Evolutionary conservation across 2,329 filamentous ascomycete species (phyloP), one percentile per base, ranked within the genome.

Genomic region (Pseudogymnoascus sp.): DNA sequence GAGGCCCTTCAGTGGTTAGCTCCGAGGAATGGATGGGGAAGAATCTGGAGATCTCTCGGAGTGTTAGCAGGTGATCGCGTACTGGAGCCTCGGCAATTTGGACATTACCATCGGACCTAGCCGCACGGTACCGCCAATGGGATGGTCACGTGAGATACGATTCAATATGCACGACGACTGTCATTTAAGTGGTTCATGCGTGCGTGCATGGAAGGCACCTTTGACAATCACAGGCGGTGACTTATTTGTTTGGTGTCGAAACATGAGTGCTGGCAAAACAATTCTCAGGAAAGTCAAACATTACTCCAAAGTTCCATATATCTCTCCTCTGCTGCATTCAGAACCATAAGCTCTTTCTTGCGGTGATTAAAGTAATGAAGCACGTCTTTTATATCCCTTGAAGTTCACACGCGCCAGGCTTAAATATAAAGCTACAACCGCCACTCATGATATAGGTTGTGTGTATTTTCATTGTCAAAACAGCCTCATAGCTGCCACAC

Each of bases 41-140:
- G 42, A 46, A 31, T 53, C 46, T 53, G 46, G 46, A 53, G 46
- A 53, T 53, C 46, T 53, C 25, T 53, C 46, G 46, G 46, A 53
- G n/a, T 53, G 25, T 53, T 53, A 53, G 46, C 46, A 53, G 46
- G 46, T 53, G 46, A 53, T 53, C 46, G 46, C 46, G 25, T 53
- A 53, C 46, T 31, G 25, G 46, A 53, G 46, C 46, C 46, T 53
- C 46, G 46, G 46, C 46, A 53, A 53, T 53, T 53, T 53, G 46
- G 46, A 53, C 25, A 53, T 53, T 53, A 53, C 23, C 37, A 23
- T 46, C 42, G 42, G 42, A 46, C 42, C 11, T 23, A 53, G 25
- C 46, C 46, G 46, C 18, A 31, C 21, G 1, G 21, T 12, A 53
- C 7, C 23, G 7, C 14, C 6, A n/a, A 28, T 28, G 4, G 6